Evolutionary conservation across 805 yeast species (phyloP), one percentile per base, ranked within the genome.

Genomic region (Ogataea trehalophila): DNA sequence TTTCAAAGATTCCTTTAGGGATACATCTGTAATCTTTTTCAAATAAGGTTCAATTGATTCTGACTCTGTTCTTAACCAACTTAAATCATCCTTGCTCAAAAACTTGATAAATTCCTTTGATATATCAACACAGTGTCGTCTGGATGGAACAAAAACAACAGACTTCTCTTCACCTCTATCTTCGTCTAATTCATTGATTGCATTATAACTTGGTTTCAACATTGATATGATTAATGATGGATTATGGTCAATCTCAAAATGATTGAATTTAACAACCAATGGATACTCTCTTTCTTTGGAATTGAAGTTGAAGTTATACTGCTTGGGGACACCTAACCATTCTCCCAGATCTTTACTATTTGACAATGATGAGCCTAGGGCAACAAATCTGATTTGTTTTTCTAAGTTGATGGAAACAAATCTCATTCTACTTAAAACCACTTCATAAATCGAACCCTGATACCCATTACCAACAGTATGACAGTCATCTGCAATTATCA

Each of bases 261-360:
- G 72, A 46, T 76, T 79, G 40, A 86, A 57, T 53, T 74, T 83
- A 18, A 86, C 79, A 46, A 76, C 79, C 14, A 88, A 56, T 4
- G 86, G 80, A 39, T 68, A 60, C 8, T 71, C 68, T 47, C 92
- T 71, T 39, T 81, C 83, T 43, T 69, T 69, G 0, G 95, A 82
- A 16, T 80, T 75, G 61, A 85, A 90, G 57, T 89, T 90, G 69
- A 73, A 88, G 6, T 83, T 72, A 42, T 80, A 72, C 18, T 65
- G 69, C 56, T 80, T 83, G 1, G 74, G 56, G 23, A 85, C 83
- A 2, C 94, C 95, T 29, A 94, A 65, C 97, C 98, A 94, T 45
- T 84, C 87, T 1, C 87, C 92, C 48, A 91, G 66, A 53, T 88
- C 96, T 44, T 79, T 73, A 3, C 85, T 87, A 59, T 83, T 86